Conservation (phyloP, 805 yeast genomes). For the Candida odintsovae region DNA sequence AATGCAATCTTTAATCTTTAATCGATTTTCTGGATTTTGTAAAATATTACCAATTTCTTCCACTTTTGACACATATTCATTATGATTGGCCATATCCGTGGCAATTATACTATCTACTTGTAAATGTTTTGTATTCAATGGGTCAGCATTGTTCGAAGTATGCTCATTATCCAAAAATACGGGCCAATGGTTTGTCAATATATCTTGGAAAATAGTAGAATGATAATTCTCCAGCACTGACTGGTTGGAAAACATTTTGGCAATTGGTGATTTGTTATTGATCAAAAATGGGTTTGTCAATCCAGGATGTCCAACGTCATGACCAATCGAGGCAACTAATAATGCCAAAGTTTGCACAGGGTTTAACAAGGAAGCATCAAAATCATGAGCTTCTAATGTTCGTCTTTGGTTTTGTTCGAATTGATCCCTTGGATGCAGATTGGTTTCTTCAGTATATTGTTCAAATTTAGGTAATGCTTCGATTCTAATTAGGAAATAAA, state of each 20-base stretch:
- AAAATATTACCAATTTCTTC: conserved; percentile 25
- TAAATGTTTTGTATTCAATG: conserved; percentile 20
- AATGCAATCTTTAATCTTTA: conserved; percentile 10
- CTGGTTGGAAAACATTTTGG: conserved; percentile 52
- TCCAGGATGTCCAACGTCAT: conserved; percentile 96
- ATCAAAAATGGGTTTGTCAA: conserved; percentile 74
- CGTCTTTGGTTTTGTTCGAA: background rate
- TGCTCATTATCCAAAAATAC: conserved; percentile 19
- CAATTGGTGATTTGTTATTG: conserved; percentile 55
- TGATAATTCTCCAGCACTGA: conserved; percentile 85
- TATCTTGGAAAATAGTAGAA: conserved; percentile 50
- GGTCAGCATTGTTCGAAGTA: conserved; percentile 5
- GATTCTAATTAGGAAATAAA: conserved; percentile 45
- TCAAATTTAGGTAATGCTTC: conserved; percentile 20
- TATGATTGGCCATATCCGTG: conserved; percentile 93
- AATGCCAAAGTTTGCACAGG: conserved; percentile 51
- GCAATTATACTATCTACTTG: conserved; percentile 52
- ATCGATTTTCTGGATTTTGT: conserved; percentile 8
- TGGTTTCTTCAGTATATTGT: conserved; percentile 14
- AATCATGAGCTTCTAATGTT: background rate
- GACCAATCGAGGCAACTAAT: conserved; percentile 83
- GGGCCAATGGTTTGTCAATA: conserved; percentile 51
- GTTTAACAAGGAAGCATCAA: conserved; percentile 13
- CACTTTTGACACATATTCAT: conserved; percentile 57
- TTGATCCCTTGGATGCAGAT: conserved; percentile 13